A percentile compares a stretch with the other conserved stretches of the same genome.
phyloP scores from a whole-genome alignment of 169 alveolate species.

The Eimeria brunetti region DNA sequence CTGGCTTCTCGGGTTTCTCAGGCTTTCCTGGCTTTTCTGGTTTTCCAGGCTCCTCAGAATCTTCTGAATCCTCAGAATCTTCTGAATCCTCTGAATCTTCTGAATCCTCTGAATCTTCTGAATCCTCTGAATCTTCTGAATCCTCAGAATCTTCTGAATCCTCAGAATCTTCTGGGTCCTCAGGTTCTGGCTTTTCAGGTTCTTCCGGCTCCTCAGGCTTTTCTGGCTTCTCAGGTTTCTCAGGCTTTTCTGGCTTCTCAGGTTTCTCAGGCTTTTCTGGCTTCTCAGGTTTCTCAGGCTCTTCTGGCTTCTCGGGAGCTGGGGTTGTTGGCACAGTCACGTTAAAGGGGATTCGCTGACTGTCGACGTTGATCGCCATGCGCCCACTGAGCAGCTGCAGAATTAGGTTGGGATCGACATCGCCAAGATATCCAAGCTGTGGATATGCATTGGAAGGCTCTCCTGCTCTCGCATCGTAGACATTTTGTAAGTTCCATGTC shows the following conservation, averaged over 20 bases:
- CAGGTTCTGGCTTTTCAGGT: not conserved
- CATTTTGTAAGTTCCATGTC: slow-evolving; percentile 14
- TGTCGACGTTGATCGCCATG: not conserved
- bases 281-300: not conserved
- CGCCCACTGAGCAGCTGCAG: slow-evolving; percentile 42
- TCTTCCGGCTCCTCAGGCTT: not conserved
- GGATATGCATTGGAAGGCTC: not conserved
- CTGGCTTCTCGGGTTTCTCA: slow-evolving; percentile 2
- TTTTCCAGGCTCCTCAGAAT: not conserved
- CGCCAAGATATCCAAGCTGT: slow-evolving; percentile 15
- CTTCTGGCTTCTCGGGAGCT: not conserved
- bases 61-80: not conserved
- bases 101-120: not conserved
- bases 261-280: not conserved
- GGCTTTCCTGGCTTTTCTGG: slow-evolving; percentile 8
- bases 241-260: not conserved
- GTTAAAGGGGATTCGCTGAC: not conserved
- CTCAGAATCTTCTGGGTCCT: not conserved
- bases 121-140: not conserved
- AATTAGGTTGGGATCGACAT: slow-evolving; percentile 7
- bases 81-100: not conserved
- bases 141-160: not conserved
- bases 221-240: not conserved
- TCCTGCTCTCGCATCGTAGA: not conserved
- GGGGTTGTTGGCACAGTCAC: slow-evolving; percentile 6